A percentile compares a stretch with the other conserved stretches of the same genome.
Evolutionary conservation across 345 rosid species (phyloP).

Genomic region (Durio zibethinus): DNA sequence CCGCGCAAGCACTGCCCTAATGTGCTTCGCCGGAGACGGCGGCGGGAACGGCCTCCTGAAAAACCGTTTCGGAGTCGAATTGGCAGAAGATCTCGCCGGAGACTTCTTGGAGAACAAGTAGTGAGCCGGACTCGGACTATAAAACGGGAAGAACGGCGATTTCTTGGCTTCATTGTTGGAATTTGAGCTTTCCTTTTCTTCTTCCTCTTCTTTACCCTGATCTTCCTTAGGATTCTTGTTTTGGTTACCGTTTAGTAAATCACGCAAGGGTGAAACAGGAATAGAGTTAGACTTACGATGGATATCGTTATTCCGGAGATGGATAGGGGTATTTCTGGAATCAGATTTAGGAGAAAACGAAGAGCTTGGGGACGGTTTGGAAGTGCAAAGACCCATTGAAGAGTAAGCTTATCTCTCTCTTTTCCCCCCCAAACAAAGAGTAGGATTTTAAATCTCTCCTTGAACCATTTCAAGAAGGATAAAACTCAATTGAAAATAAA

Average conservation of each 20-base stretch:
- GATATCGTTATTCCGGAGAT: slow-evolving; percentile 23
- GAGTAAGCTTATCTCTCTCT: slow-evolving; percentile 18
- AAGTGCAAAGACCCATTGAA: slow-evolving; percentile 74
- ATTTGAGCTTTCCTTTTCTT: not conserved
- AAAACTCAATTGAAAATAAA: slow-evolving; percentile 16
- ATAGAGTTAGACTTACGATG: slow-evolving; percentile 10
- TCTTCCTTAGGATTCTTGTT: slow-evolving; percentile 15
- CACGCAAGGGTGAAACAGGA: slow-evolving; percentile 19
- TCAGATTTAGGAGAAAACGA: slow-evolving; percentile 35
- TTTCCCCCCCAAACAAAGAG: slow-evolving; percentile 27
- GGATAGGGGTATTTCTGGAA: slow-evolving; percentile 24
- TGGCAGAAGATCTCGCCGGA: slow-evolving; percentile 70
- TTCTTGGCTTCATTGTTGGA: slow-evolving; percentile 44
- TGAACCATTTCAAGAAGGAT: slow-evolving; percentile 8
- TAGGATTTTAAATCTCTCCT: slow-evolving; percentile 6
- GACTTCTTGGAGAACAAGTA: slow-evolving; percentile 80
- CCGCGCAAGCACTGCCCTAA: slow-evolving; percentile 67
- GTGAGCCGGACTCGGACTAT: slow-evolving; percentile 89
- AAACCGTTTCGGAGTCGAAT: slow-evolving; percentile 70
- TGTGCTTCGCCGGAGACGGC: slow-evolving; percentile 96
- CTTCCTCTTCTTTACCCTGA: slow-evolving; percentile 9
- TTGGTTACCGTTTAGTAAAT: slow-evolving; percentile 24
- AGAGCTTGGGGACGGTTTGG: slow-evolving; percentile 54
- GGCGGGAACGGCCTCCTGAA: slow-evolving; percentile 85
- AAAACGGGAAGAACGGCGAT: slow-evolving; percentile 79